Conservation (phyloP, 73 alveolate species). For the Symbiodinium pilosum region DNA sequence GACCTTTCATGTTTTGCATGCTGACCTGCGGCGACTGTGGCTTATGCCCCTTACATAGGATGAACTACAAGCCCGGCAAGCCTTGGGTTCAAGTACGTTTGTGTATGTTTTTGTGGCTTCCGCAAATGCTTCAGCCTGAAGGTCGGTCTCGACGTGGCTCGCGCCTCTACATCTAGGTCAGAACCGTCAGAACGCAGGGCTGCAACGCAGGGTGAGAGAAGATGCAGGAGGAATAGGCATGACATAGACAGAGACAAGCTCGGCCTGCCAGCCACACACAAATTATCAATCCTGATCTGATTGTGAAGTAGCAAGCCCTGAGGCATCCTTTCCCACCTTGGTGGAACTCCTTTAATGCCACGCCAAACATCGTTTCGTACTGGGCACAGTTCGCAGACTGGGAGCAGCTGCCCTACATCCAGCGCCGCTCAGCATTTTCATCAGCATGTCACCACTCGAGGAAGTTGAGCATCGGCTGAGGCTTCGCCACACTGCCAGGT, state of each 20-base stretch:
- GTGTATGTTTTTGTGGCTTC: too few species aligned
- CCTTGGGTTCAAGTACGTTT: too few species aligned
- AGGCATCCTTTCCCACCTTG: conserved; percentile 79
- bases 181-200: too few species aligned
- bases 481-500: conserved; percentile 63
- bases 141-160: too few species aligned
- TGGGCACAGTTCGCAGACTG: conserved; percentile 80
- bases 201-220: too few species aligned
- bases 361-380: conserved; percentile 47
- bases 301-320: neutral
- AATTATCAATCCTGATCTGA: too few species aligned
- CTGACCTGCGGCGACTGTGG: neutral
- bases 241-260: too few species aligned
- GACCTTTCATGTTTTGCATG: neutral
- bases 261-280: too few species aligned
- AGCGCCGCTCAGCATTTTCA: neutral
- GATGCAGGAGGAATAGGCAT: too few species aligned
- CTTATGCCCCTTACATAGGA: neutral
- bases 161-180: too few species aligned
- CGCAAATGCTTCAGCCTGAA: too few species aligned
- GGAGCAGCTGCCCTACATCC: conserved; percentile 85
- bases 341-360: conserved; percentile 53
- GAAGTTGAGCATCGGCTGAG: neutral
- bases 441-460: neutral
- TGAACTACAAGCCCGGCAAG: neutral